Conservation (phyloP, 2,329 filamentous ascomycete species). For the Aureobasidium zeae region DNA sequence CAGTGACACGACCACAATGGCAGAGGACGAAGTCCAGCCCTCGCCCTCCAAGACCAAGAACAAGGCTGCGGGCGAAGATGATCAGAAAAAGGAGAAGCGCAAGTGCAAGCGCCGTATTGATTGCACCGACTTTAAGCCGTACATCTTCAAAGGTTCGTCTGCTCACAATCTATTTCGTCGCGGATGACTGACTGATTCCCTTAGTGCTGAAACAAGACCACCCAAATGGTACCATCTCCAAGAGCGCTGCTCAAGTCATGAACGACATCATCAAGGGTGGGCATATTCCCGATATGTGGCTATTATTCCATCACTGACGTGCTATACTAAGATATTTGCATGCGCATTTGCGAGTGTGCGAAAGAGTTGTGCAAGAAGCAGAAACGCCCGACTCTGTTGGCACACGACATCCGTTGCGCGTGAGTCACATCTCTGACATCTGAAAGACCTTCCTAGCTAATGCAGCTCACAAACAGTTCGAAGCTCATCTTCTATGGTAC, state of each 20-base stretch:
- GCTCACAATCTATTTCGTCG: not conserved
- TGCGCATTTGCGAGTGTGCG: not conserved
- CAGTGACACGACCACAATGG: not conserved
- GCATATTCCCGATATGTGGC: not conserved
- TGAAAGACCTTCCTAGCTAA: not conserved
- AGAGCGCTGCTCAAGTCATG: not conserved
- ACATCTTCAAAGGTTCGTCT: slow-evolving; percentile 2
- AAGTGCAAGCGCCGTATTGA: not conserved
- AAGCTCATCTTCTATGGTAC: not conserved
- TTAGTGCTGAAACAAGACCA: not conserved
- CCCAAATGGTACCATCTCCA: not conserved
- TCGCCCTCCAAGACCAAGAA: not conserved
- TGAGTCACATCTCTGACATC: not conserved
- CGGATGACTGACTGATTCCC: not conserved
- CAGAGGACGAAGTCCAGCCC: not conserved
- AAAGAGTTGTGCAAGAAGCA: slow-evolving; percentile 7
- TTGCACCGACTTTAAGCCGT: not conserved
- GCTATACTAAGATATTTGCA: not conserved
- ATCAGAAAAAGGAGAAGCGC: slow-evolving; percentile 13
- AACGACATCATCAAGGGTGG: slow-evolving; percentile 7
- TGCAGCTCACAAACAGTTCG: too few relatives aligned
- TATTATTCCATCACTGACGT: not conserved
- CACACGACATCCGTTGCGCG: slow-evolving; percentile 5
- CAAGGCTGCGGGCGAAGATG: slow-evolving; percentile 57
- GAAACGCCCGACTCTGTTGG: not conserved